Base-by-base conservation (phyloP, 164 flowering plant genomes). In the Euptelea pleiosperma region DNA sequence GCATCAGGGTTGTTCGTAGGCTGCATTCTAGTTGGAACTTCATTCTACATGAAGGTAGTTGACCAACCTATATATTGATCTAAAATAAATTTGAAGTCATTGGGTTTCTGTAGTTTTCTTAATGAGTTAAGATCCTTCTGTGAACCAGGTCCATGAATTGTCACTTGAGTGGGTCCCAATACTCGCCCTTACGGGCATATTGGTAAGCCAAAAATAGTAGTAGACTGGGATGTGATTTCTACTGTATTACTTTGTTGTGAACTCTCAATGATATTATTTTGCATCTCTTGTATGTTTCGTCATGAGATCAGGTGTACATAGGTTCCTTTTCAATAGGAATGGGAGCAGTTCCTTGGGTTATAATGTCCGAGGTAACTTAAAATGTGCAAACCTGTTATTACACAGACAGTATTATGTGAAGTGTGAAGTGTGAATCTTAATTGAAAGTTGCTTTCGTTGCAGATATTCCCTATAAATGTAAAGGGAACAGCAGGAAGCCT, bases 301-400 rank as follows among this genome's bases (percentile, higher is more conserved):
- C 3, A 33, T 63, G 52, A 37, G 28, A 2, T 58, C 72, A 93
- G 97, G 58, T 79, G 19, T 90, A 80, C 64, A 72, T 86, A 60
- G 82, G 76, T 33, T 66, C 86, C 0, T 93, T 84, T 65, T 82
- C 99, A 50, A 53, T 69, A 9, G 98, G 98, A 62, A 84, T 92
- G 96, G 98, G 96, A 42, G 84, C 94, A 16, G 79, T 86, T 57
- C 97, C 98, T 52, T 93, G 98, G 98, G 86, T 93, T 48, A 64
- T 93, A 35, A 87, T 87, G 97, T 87, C 98, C 2, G 98, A 93
- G 95, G 98, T 93, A 80, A 46, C 12, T 3, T 29, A 4, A 25
- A 26, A 11, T 35, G 6, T 34, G 4, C 19, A 15, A 9, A 45
- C 24, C 14, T 2, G 4, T 0, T 47, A 7, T 37, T 21, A 54